A percentile compares a stretch with the other conserved stretches of the same genome.
Conservation (phyloP, 2,329 filamentous ascomycete species). For the Penicillium verrucosum region DNA sequence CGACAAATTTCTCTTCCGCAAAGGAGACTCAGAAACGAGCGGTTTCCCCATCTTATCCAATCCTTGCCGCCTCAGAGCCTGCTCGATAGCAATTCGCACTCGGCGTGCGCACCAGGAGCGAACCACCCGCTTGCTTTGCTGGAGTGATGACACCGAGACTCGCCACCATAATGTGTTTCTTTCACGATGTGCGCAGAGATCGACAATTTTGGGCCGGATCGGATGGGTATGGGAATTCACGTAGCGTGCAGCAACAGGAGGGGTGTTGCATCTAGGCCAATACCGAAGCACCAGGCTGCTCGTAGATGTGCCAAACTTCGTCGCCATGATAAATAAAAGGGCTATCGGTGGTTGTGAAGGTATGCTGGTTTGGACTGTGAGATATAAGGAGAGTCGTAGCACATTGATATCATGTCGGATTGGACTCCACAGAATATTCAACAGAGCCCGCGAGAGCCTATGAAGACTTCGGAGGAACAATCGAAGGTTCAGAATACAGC, state of each 20-base stretch:
- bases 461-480: background rate
- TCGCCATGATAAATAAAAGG: conserved; percentile 4
- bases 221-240: conserved; percentile 29
- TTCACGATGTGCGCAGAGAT: conserved; percentile 39
- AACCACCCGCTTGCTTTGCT: conserved; percentile 43
- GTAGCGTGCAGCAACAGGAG: conserved; percentile 33
- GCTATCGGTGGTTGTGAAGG: background rate
- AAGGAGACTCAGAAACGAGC: background rate
- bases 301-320: conserved; percentile 21
- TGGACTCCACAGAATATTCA: background rate
- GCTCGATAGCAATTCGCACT: conserved; percentile 44
- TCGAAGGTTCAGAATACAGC: background rate
- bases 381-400: background rate
- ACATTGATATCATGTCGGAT: conserved; percentile 19
- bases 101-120: conserved; percentile 46
- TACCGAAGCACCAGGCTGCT: conserved; percentile 27
- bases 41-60: conserved; percentile 36
- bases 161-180: conserved; percentile 50
- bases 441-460: background rate
- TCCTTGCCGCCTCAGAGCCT: conserved; percentile 47
- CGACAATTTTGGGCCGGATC: conserved; percentile 37
- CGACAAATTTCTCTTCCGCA: conserved; percentile 22
- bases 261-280: conserved; percentile 18
- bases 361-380: background rate
- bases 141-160: conserved; percentile 33